These are phyloP conservation scores for Endocarpon pusillum DNA, from an alignment of 495 filamentous ascomycete species.

Conservation along the genomic window DNA sequence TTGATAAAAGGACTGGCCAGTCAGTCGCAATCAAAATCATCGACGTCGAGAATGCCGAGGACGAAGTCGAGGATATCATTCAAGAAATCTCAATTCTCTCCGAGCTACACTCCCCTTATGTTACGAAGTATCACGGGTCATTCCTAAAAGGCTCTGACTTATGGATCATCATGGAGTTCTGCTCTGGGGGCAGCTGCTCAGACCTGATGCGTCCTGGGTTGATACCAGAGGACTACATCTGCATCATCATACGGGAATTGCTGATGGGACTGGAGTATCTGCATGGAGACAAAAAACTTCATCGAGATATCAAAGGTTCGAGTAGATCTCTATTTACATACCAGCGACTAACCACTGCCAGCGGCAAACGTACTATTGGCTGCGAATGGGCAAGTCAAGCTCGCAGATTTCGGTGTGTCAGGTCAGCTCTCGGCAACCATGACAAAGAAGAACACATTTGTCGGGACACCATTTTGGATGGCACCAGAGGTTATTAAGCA, in stretches of 20 bases:
- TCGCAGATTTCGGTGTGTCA: conserved; percentile 95
- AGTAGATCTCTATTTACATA: neutral
- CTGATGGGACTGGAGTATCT: conserved; percentile 83
- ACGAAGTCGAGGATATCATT: conserved; percentile 97
- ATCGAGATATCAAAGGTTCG: conserved; percentile 90
- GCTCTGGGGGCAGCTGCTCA: conserved; percentile 79
- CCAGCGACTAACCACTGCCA: too few relatives aligned
- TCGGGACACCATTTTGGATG: conserved; percentile 99
- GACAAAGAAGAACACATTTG: conserved; percentile 98
- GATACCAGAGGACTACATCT: conserved; percentile 88
- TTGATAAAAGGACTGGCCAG: conserved; percentile 70
- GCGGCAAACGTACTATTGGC: conserved; percentile 82
- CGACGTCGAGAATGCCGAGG: conserved; percentile 94
- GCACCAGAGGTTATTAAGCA: conserved; percentile 98
- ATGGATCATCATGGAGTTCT: conserved; percentile 97
- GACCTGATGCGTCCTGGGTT: conserved; percentile 82
- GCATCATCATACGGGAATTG: conserved; percentile 81
- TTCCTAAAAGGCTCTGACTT: conserved; percentile 88
- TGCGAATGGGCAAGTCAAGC: conserved; percentile 82
- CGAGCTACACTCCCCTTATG: conserved; percentile 81
- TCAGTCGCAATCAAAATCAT: conserved; percentile 92
- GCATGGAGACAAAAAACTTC: conserved; percentile 86
- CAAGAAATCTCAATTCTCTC: conserved; percentile 94
- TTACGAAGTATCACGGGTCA: conserved; percentile 93
- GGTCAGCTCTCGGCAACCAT: conserved; percentile 97